These are phyloP conservation scores for Phaeodactylum tricornutum DNA, from an alignment of 108 stramenopile species.

Conservation along the genomic window DNA sequence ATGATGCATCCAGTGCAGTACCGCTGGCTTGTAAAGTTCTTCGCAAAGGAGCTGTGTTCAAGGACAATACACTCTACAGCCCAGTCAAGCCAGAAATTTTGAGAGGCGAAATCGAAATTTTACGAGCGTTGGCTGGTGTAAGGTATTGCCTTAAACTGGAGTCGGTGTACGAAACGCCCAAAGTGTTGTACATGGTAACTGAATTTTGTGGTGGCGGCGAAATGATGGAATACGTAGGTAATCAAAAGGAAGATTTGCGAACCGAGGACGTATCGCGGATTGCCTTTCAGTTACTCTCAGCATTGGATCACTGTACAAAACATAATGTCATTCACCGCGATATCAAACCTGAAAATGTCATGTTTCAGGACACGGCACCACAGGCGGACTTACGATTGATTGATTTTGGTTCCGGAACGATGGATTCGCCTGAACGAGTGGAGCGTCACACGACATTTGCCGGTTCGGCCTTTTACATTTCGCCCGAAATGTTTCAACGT, in stretches of 20 bases:
- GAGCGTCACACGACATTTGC: slow-evolving; percentile 64
- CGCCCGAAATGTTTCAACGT: slow-evolving; percentile 73
- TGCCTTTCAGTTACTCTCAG: slow-evolving; percentile 59
- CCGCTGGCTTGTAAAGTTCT: slow-evolving; percentile 61
- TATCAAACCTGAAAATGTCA: slow-evolving; percentile 43
- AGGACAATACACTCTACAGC: slow-evolving; percentile 65
- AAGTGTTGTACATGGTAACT: slow-evolving; percentile 50
- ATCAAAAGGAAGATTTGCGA: slow-evolving; percentile 44
- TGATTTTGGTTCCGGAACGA: slow-evolving; percentile 74
- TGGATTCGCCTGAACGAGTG: slow-evolving; percentile 14
- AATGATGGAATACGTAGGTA: slow-evolving; percentile 67
- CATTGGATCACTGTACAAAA: slow-evolving; percentile 62
- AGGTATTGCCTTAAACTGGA: slow-evolving; percentile 34
- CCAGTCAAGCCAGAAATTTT: slow-evolving; percentile 62
- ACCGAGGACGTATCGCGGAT: slow-evolving; percentile 81
- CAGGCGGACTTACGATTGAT: slow-evolving; percentile 59
- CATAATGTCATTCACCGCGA: slow-evolving; percentile 57
- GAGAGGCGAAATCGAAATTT: slow-evolving; percentile 55
- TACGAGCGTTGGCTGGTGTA: slow-evolving; percentile 47
- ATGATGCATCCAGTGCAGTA: slow-evolving; percentile 6
- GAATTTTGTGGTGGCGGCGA: slow-evolving; percentile 75
- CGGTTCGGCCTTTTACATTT: slow-evolving; percentile 76
- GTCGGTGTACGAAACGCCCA: slow-evolving; percentile 58
- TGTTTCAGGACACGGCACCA: slow-evolving; percentile 41
- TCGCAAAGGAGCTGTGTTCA: slow-evolving; percentile 68